Conservation (phyloP, 768 basidiomycete species). For the Amyloporia xantha region DNA sequence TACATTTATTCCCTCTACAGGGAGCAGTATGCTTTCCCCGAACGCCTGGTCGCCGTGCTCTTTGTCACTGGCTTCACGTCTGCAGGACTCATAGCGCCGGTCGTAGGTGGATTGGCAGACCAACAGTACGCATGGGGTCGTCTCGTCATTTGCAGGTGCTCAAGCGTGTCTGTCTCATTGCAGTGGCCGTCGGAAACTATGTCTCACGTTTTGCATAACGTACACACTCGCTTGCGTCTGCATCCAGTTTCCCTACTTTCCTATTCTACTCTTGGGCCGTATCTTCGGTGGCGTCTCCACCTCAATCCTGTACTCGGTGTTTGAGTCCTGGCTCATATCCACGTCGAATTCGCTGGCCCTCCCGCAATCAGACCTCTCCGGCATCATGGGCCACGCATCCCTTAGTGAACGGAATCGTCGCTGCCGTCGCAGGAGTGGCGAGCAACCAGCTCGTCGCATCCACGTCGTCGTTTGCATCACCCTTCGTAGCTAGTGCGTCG, state of each 20-base stretch:
- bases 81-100: slow-evolving; percentile 60
- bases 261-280: slow-evolving; percentile 56
- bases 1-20: slow-evolving; percentile 71
- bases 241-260: slow-evolving; percentile 49
- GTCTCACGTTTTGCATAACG: slow-evolving; percentile 64
- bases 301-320: slow-evolving; percentile 68
- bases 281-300: slow-evolving; percentile 67
- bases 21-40: slow-evolving; percentile 59
- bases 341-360: slow-evolving; percentile 46
- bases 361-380: slow-evolving; percentile 51
- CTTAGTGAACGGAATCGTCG: slow-evolving; percentile 69
- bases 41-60: slow-evolving; percentile 58
- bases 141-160: background rate
- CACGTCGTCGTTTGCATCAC: slow-evolving; percentile 48
- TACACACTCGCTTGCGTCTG: slow-evolving; percentile 56
- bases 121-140: slow-evolving; percentile 48
- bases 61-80: slow-evolving; percentile 76
- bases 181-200: slow-evolving; percentile 63
- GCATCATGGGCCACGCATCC: slow-evolving; percentile 67
- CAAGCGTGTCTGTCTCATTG: background rate
- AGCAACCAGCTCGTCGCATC: slow-evolving; percentile 57
- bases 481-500: slow-evolving; percentile 58
- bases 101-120: slow-evolving; percentile 75
- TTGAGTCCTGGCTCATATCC: slow-evolving; percentile 74
- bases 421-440: slow-evolving; percentile 57